Conservation (phyloP, 352 stramenopile genomes). For the Blastocystis sp. region DNA sequence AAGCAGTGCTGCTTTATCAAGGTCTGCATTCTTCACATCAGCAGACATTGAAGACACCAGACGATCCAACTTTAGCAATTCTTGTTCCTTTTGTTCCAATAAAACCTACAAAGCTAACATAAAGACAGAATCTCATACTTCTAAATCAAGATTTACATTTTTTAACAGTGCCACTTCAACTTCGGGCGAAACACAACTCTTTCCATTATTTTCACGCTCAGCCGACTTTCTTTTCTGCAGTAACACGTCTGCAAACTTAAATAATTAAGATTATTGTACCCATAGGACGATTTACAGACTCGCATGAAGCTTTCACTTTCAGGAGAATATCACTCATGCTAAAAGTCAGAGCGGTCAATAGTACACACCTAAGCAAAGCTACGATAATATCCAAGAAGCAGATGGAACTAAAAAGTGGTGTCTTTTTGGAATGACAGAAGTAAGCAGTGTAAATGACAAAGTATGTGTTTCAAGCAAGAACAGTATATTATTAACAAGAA, state of each 20-base stretch:
- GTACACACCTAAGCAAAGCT: neutral
- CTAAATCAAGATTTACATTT: slow-evolving; percentile 19
- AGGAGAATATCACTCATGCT: slow-evolving; percentile 8
- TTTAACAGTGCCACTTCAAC: slow-evolving; percentile 11
- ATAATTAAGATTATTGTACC: neutral
- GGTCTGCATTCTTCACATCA: neutral
- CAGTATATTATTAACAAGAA: no score
- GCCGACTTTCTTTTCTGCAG: neutral
- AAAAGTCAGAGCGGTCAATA: neutral
- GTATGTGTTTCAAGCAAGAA: neutral
- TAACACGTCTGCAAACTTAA: neutral
- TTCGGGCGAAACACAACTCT: neutral
- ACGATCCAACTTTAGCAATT: neutral
- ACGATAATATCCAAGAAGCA: neutral
- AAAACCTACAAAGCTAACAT: neutral
- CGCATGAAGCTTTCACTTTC: slow-evolving; percentile 6
- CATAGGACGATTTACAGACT: neutral
- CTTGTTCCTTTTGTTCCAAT: neutral
- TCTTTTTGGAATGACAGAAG: neutral
- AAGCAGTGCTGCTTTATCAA: neutral
- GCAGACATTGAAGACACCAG: neutral
- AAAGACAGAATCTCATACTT: neutral
- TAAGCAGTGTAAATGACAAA: neutral
- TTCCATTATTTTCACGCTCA: neutral
- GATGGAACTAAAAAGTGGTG: neutral